Evolutionary conservation across 2,329 filamentous ascomycete species (phyloP), one percentile per base, ranked within the genome.

Genomic region (Harringtonia aguacate): DNA sequence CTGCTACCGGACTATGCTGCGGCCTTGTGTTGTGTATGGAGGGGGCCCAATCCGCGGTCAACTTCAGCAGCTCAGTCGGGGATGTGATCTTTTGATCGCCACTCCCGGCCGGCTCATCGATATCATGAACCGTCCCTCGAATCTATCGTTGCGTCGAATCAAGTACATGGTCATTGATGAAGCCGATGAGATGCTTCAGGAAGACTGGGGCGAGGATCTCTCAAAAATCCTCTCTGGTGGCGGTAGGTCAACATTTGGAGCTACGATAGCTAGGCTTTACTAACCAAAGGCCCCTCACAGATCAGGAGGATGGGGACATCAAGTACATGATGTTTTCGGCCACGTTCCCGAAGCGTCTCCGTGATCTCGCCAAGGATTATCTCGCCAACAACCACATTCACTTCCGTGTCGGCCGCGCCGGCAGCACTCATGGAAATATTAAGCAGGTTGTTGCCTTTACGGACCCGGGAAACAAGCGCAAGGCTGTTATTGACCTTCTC

Each of bases 1-100:
- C 39, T 95, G 88, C 60, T 98, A 98, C 56, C 81, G 92, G 1
- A 88, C 86, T 4, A 95, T 94, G 86, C 73, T 98, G 46, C 87
- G 92, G 34, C 90, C 92, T 21, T 88, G 84, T 53, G 87, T 94
- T 36, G 71, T 84, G 27, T 98, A 97, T 53, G 92, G 92, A 40
- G 92, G 92, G 50, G 79, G 79, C 8, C 85, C 86, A 0, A 56
- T 78, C n/a, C 61, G 63, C 2, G 73, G 81, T 13, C 87, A 95
- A 62, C 69, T 81, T 5, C 66, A 73, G 8, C 81, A 94, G 57
- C 73, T 98, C 1, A 70, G 72, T 47, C 84, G 81, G 60, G 92
- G 92, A 7, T 97, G 90, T 52, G 92, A 98, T 55, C 68, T 98
- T 35, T 72, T 98, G 14, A 79, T 97, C 52, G 89, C 79, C 10